These are phyloP conservation scores for Flaveria robusta DNA, from an alignment of 129 eudicot species.

Conservation along the genomic window DNA sequence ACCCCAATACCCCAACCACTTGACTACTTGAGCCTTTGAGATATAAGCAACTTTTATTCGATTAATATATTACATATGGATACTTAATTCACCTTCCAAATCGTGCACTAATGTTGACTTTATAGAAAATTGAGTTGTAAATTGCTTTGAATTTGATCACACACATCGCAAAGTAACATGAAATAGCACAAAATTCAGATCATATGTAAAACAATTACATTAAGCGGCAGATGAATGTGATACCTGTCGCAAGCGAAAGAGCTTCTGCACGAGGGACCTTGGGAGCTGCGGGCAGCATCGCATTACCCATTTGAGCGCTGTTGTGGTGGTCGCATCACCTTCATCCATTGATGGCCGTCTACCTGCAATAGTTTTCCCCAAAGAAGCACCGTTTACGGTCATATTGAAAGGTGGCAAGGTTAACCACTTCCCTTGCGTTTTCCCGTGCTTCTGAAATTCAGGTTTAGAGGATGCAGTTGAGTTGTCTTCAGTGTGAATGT, in stretches of 20 bases:
- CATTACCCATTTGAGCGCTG: conserved; percentile 87
- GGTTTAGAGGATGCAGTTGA: conserved; percentile 22
- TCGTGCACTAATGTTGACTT: background rate
- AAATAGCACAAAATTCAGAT: background rate
- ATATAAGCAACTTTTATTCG: background rate
- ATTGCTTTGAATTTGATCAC: background rate
- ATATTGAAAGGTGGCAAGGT: conserved; percentile 67
- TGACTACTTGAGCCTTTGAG: background rate
- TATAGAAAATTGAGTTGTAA: background rate
- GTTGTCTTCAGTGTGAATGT: conserved; percentile 23
- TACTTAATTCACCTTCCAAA: conserved; percentile 1
- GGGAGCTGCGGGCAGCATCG: conserved; percentile 87
- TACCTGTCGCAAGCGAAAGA: conserved; percentile 93
- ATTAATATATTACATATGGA: background rate
- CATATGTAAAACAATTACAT: background rate
- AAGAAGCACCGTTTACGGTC: conserved; percentile 49
- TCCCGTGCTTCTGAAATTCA: conserved; percentile 28
- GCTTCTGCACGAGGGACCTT: conserved; percentile 81
- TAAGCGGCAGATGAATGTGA: background rate
- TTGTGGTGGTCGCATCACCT: conserved; percentile 30
- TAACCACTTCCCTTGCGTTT: conserved; percentile 55
- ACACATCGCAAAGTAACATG: background rate
- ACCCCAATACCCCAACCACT: background rate
- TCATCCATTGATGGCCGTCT: background rate
- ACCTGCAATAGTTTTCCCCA: conserved; percentile 52